Base-by-base conservation (phyloP, 2,329 filamentous ascomycete species). In the Aureobasidium sp. region DNA sequence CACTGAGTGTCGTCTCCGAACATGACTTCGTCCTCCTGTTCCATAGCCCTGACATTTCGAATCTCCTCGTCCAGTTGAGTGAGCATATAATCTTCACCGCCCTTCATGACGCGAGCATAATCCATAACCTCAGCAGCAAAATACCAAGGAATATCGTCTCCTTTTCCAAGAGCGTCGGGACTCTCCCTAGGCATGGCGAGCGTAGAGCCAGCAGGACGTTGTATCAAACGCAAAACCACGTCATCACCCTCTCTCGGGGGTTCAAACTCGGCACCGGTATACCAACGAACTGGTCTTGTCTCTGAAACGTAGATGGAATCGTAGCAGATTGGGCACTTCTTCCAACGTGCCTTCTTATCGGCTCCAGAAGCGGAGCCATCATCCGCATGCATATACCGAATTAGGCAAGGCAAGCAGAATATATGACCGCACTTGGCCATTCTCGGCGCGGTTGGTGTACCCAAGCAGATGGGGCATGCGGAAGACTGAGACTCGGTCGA, bases 361-460 rank as follows among this genome's bases (percentile, higher is more conserved):
- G 81, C 81, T 2, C 78, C 66, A 10, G 83, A 78, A 62, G 81
- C 82, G 9, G 77, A 75, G n/a, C 89, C 87, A 62, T 89, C 87
- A 29, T 82, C 85, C 8, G 91, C 89, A 68, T 96, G 90, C 91
- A 99, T 97, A 73, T 95, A 99, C 53, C 94, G 88, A 65, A 97
- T 90, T 64, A 97, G 76, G 72, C 94, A 99, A 6, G 94, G 87
- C 37, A 97, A 78, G 72, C 94, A 99, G 73, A 97, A 97, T 11
- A 99, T 96, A 72, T 99, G 94, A 1, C 94, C 94, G 70, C 94
- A 99, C 71, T 88, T 93, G 45, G 94, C 92, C 93, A 99, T 99
- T 61, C 94, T 86, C 36, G 94, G 92, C 8, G 94, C 94, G 21
- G 96, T 90, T 1, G 94, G 94, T 61, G 89, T 90, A 2, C 89